A percentile compares a stretch with the other conserved stretches of the same genome.
Evolutionary conservation across 345 rosid species (phyloP).

Genomic region (Hibiscus trionum): DNA sequence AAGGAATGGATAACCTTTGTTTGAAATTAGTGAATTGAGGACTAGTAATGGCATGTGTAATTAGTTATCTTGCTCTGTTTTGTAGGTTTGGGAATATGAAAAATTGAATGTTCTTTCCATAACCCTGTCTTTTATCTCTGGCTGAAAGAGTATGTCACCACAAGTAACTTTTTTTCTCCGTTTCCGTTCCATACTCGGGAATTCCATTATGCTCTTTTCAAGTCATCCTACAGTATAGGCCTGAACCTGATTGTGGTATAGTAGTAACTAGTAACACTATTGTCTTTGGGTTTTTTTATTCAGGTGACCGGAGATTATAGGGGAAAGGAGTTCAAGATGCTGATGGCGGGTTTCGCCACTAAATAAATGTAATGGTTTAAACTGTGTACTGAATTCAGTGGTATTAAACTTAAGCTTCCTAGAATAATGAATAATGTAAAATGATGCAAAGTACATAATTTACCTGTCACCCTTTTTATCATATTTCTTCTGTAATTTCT

Average conservation of each 20-base stretch:
- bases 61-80: background rate
- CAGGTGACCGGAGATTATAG: background rate
- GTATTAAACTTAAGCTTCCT: background rate
- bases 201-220: background rate
- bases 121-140: background rate
- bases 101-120: background rate
- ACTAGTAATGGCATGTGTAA: background rate
- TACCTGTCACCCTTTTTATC: background rate
- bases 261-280: background rate
- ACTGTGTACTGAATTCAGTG: background rate
- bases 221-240: background rate
- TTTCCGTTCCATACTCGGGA: background rate
- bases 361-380: background rate
- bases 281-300: background rate
- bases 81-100: background rate
- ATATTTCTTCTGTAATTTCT: background rate
- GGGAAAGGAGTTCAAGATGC: background rate
- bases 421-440: background rate
- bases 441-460: background rate
- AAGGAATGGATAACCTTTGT: background rate
- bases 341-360: background rate
- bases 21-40: background rate
- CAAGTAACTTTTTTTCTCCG: background rate
- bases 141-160: background rate
- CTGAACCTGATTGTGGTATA: background rate